A percentile compares a stretch with the other conserved stretches of the same genome.
These are phyloP conservation scores for Trichodelitschia bisporula DNA, from an alignment of 495 filamentous ascomycete species.

Conservation along the genomic window DNA sequence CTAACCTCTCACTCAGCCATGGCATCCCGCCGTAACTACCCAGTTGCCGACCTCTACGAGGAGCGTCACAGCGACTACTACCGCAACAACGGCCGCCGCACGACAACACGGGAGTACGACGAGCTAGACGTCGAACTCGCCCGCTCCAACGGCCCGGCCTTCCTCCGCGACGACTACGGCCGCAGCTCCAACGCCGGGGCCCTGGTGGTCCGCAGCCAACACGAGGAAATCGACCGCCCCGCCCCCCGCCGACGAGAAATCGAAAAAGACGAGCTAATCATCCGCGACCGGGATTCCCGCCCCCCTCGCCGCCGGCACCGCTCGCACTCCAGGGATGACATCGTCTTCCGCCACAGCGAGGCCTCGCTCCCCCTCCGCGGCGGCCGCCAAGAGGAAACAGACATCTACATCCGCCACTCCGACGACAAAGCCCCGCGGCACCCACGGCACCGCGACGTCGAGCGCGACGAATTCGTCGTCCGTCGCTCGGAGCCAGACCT, in stretches of 20 bases:
- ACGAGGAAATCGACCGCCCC: constrained; percentile 8
- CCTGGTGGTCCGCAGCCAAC: constrained; percentile 19
- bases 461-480: constrained; percentile 10
- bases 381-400: constrained; percentile 6
- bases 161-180: constrained; percentile 28
- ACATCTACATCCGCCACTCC: constrained; percentile 10
- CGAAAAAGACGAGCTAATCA: constrained; percentile 11
- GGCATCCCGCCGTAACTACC: constrained; percentile 14
- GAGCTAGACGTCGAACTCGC: constrained; percentile 16
- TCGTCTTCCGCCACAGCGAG: constrained; percentile 11
- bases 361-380: neutral
- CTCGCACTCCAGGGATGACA: constrained; percentile 6
- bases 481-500: constrained; percentile 6
- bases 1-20: constrained; percentile 7
- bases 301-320: neutral
- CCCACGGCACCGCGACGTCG: constrained; percentile 7
- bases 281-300: constrained; percentile 1
- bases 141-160: constrained; percentile 8
- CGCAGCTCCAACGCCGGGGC: constrained; percentile 18
- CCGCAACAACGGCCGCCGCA: constrained; percentile 11
- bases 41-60: constrained; percentile 19
- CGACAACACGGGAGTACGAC: constrained; percentile 13
- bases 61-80: constrained; percentile 22
- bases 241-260: constrained; percentile 10
- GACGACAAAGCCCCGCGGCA: constrained; percentile 11